Conservation (phyloP, 768 basidiomycete genomes). For the Boletus rubroflammeus region DNA sequence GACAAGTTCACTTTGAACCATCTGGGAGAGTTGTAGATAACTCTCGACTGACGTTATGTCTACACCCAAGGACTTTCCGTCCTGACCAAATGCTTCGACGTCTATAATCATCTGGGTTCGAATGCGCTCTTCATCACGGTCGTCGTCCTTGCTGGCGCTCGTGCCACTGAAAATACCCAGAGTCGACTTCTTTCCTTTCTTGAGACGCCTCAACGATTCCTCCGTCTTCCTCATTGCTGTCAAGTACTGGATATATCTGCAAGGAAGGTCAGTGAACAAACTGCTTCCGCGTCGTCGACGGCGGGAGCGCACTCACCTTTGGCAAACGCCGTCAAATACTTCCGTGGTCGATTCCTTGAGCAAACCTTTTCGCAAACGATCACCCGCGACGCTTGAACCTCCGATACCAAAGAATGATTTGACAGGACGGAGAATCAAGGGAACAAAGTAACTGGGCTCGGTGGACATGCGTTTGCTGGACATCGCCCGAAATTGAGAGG, state of each 20-base stretch:
- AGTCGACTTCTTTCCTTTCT: constrained; percentile 77
- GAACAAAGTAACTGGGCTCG: constrained; percentile 85
- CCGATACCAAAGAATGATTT: constrained; percentile 68
- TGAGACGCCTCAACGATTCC: constrained; percentile 79
- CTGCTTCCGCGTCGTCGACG: background rate
- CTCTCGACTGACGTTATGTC: constrained; percentile 49
- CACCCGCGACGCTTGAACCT: constrained; percentile 56
- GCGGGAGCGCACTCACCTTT: constrained; percentile 31
- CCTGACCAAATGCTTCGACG: constrained; percentile 77
- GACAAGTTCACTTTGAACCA: constrained; percentile 47
- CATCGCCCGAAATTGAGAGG: constrained; percentile 87
- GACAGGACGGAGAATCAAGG: constrained; percentile 75
- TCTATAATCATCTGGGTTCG: constrained; percentile 79
- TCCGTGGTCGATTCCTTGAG: constrained; percentile 50
- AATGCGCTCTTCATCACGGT: constrained; percentile 86
- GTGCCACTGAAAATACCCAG: constrained; percentile 76
- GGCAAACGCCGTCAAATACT: constrained; percentile 69
- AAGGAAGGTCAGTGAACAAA: background rate
- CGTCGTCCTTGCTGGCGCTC: constrained; percentile 50
- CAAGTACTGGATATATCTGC: constrained; percentile 77
- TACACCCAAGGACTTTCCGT: constrained; percentile 68
- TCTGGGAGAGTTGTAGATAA: constrained; percentile 54
- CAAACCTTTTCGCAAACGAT: constrained; percentile 51
- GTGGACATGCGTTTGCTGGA: constrained; percentile 65
- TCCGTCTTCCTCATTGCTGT: constrained; percentile 89